A percentile compares a stretch with the other conserved stretches of the same genome.
Evolutionary conservation across 163 green algal species (phyloP).

Genomic region (Volvox carteri): DNA sequence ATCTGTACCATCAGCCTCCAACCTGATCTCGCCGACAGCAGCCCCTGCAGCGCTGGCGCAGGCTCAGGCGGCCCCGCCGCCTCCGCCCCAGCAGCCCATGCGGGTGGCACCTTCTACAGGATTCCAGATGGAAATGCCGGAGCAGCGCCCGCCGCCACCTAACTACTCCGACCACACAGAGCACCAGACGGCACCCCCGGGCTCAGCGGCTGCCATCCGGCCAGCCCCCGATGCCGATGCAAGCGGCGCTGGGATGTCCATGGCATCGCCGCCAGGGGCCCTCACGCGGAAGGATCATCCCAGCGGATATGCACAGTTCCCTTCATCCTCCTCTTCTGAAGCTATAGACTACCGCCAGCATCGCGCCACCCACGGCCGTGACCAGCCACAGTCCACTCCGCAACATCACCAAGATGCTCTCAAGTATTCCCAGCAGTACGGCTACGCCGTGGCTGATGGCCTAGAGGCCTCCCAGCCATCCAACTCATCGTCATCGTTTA

Average conservation of each 20-base stretch:
- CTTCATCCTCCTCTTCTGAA: too few species aligned
- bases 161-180: conserved; percentile 4
- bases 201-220: neutral
- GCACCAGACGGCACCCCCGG: neutral
- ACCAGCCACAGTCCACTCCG: neutral
- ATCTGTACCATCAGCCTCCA: too few species aligned
- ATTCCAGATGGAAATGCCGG: neutral
- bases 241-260: neutral
- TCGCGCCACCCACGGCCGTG: neutral
- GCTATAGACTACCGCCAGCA: neutral
- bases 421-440: neutral
- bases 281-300: too few species aligned
- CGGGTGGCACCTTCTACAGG: neutral
- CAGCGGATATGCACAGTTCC: too few species aligned
- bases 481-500: conserved; percentile 18
- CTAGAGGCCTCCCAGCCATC: neutral
- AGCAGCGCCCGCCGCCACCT: conserved; percentile 7
- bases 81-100: neutral
- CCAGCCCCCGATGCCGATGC: neutral
- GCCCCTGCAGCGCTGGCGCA: too few species aligned
- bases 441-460: neutral
- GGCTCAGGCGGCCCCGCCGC: neutral
- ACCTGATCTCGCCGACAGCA: neutral
- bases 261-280: neutral
- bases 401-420: too few species aligned